Evolutionary conservation across 495 filamentous ascomycete species (phyloP).

Genomic region (Daldinia vernicosa): DNA sequence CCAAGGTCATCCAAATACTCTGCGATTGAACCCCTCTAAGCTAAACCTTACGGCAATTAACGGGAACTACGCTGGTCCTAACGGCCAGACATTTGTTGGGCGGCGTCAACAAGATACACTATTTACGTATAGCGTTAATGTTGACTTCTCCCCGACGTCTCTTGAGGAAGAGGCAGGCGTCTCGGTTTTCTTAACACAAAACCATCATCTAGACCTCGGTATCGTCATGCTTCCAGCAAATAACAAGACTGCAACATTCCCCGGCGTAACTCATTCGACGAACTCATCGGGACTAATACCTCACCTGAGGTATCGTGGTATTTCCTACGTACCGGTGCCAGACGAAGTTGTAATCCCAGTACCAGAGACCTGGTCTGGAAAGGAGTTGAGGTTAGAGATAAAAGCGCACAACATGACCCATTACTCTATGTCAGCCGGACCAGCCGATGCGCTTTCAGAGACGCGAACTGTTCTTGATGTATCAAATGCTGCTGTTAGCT

Average conservation of each 20-base stretch:
- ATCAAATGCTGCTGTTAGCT: constrained; percentile 56
- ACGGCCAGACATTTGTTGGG: constrained; percentile 57
- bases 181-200: constrained; percentile 60
- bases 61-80: constrained; percentile 55
- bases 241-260: constrained; percentile 28
- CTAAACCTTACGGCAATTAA: constrained; percentile 59
- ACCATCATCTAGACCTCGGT: constrained; percentile 63
- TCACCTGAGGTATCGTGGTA: constrained; percentile 52
- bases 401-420: constrained; percentile 57
- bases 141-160: constrained; percentile 51
- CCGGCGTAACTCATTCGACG: not conserved
- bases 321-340: constrained; percentile 49
- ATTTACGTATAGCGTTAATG: constrained; percentile 56
- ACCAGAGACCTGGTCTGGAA: constrained; percentile 47
- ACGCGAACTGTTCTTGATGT: constrained; percentile 50
- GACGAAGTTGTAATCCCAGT: constrained; percentile 44
- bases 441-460: constrained; percentile 43
- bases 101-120: constrained; percentile 61
- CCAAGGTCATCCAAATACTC: constrained; percentile 44
- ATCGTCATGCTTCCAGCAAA: constrained; percentile 52
- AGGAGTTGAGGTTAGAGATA: constrained; percentile 53
- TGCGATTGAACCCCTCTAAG: constrained; percentile 54
- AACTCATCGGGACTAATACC: constrained; percentile 38
- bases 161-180: constrained; percentile 55
- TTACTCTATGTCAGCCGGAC: constrained; percentile 56